Evolutionary conservation across 177 flowering plant genomes (phyloP), one percentile per base, ranked within the genome.

Genomic region (Vitis hybrid): DNA sequence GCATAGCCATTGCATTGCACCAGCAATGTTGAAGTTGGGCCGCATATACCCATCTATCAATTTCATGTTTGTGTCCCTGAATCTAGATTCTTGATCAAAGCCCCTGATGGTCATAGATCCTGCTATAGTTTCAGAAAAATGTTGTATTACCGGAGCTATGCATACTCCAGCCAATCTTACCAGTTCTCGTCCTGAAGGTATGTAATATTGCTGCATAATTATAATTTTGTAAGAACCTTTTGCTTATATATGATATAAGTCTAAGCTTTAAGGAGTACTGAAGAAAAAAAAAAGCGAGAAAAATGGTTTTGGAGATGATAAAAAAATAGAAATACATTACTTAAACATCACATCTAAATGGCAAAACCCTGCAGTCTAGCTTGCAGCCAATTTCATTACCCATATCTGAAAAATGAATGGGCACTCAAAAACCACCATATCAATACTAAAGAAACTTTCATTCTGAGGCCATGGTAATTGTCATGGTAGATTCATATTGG

Each of bases 71-170:
- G 72, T 80, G 56, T 79, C 83, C 72, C 63, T 69, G 62, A 91
- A 91, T 80, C 90, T 81, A 14, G 81, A 62, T 67, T 79, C 87
- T 70, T 87, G 89, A 64, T 85, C 81, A 75, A 87, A 90, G 75
- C 91, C 70, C 71, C 93, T 77, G 21, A 90, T 89, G 11, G 89
- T 87, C 56, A 89, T 73, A 62, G 87, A 70, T 54, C 96, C 96
- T 2, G 90, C 76, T 18, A 91, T 79, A 40, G 93, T 82, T 78
- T 91, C 96, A 10, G 93, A 67, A 76, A 91, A 89, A 76, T 89
- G 87, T 32, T 89, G 96, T n/a, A 91, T 86, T 8, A 87, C 75
- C 12, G 96, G 93, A 69, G 93, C 89, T 72, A 79, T 77, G 72
- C 83, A 75, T 18, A 86, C 79, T 65, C 96, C 90, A 54, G 72